Evolutionary conservation across 257 asterid genomes (phyloP), one percentile per base, ranked within the genome.

Genomic region (Misopates orontium): DNA sequence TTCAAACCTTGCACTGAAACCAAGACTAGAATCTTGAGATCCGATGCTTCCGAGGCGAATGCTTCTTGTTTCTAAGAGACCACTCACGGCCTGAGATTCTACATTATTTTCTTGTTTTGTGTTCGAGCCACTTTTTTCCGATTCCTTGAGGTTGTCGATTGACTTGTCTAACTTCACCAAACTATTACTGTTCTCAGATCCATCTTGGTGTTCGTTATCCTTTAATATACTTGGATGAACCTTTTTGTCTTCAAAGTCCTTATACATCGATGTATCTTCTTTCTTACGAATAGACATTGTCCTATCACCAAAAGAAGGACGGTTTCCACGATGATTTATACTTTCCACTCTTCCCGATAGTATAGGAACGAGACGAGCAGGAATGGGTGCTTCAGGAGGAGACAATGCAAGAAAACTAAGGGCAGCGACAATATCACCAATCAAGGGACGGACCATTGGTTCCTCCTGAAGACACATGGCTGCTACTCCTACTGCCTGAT

Each of bases 391-490:
- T 48, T 81, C 81, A 0, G 84, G 83, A 0, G 78, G 79, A 16
- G 91, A 85, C 81, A 75, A 73, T 4, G 87, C 81, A 3, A 85
- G 85, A 71, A 81, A 87, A 73, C 76, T 69, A 12, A 87, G 85
- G 10, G 95, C 91, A n/a, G 87, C 89, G 9, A 87, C 81, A 14
- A 88, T 77, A 60, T 88, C 96, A 7, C 80, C 76, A 63, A 86
- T 82, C 71, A 84, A 76, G 20, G 96, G 96, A 2, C 96, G 89
- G 0, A 88, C 95, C 10, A 62, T 40, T 1, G 96, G 90, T 56
- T 88, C 92, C 15, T 88, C 96, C 71, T 86, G 95, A 15, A 88
- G 80, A 62, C 96, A 88, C 96, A 88, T 88, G 18, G 96, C 95
- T 18, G 92, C 89, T 5, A 88, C 80, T 48, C 95, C 96, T 15